Evolutionary conservation across 345 rosid genomes (phyloP).

Genomic region (Garcia nutans): DNA sequence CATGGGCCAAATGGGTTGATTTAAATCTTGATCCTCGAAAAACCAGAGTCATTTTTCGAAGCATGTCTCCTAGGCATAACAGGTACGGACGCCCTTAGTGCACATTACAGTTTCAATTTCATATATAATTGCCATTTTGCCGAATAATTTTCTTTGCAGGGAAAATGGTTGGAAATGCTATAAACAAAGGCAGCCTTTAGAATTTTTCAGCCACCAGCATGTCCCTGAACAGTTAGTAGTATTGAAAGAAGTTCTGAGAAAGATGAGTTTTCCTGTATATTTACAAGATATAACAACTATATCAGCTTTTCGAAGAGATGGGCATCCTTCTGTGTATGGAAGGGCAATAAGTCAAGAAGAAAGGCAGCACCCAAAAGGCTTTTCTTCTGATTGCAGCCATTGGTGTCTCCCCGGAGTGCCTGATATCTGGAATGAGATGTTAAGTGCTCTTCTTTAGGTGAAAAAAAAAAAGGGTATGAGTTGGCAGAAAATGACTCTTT

Average conservation of each 20-base stretch:
- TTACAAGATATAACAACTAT: constrained; percentile 77
- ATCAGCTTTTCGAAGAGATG: constrained; percentile 79
- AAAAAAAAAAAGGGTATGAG: neutral
- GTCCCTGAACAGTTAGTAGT: constrained; percentile 63
- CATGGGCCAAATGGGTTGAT: constrained; percentile 77
- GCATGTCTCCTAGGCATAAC: constrained; percentile 75
- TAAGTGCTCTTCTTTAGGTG: constrained; percentile 48
- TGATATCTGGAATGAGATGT: constrained; percentile 91
- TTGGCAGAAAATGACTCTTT: constrained; percentile 21
- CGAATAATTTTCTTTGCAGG: constrained; percentile 33
- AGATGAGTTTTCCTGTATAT: constrained; percentile 72
- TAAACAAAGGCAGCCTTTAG: constrained; percentile 69
- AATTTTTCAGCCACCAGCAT: constrained; percentile 55
- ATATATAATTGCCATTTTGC: neutral
- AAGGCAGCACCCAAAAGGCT: constrained; percentile 43
- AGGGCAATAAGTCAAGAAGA: constrained; percentile 50
- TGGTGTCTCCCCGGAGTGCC: constrained; percentile 99
- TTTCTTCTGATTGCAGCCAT: constrained; percentile 83
- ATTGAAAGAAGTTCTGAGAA: constrained; percentile 59
- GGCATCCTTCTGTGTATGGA: constrained; percentile 86
- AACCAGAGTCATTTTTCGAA: constrained; percentile 61
- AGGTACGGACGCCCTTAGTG: constrained; percentile 28
- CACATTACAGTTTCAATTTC: neutral
- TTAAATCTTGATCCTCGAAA: constrained; percentile 54
- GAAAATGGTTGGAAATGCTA: constrained; percentile 86